Conservation (phyloP, 2,329 filamentous ascomycete genomes). For the Colletotrichum tamarilloi region DNA sequence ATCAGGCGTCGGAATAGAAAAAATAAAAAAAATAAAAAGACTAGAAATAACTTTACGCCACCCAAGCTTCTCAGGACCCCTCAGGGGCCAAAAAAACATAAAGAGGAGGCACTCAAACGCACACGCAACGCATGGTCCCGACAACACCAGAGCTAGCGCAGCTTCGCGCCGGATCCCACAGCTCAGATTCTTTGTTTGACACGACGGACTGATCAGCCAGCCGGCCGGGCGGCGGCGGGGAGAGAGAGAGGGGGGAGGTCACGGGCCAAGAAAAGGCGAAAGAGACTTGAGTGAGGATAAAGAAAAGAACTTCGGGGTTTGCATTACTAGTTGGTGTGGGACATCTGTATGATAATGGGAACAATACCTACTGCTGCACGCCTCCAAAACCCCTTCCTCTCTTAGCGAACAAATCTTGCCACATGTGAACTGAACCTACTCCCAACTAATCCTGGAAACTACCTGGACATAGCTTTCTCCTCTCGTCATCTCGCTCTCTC, state of each 20-base stretch:
- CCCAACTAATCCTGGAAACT: neutral
- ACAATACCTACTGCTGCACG: neutral
- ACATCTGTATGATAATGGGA: constrained; percentile 11
- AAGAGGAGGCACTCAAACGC: neutral
- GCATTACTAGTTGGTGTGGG: constrained; percentile 16
- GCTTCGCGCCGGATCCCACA: neutral
- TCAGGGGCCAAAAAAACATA: no score
- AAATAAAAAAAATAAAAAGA: no score
- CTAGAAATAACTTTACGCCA: no score
- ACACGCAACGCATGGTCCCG: neutral
- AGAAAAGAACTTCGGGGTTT: constrained; percentile 8
- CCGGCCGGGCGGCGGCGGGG: constrained; percentile 13
- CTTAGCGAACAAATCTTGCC: constrained; percentile 3
- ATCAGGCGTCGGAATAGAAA: neutral
- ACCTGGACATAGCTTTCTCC: neutral
- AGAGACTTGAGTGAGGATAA: neutral
- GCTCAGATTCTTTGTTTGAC: constrained; percentile 27
- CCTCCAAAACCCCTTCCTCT: neutral
- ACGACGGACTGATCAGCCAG: constrained; percentile 20
- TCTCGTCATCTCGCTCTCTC: neutral
- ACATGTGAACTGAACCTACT: constrained; percentile 5
- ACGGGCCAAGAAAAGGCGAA: constrained; percentile 10
- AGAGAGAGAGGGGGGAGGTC: neutral
- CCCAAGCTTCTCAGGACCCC: no score
- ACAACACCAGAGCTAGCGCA: neutral